phyloP scores from a whole-genome alignment of 2,329 filamentous ascomycete genomes.

The Curvularia eragrostidis region DNA sequence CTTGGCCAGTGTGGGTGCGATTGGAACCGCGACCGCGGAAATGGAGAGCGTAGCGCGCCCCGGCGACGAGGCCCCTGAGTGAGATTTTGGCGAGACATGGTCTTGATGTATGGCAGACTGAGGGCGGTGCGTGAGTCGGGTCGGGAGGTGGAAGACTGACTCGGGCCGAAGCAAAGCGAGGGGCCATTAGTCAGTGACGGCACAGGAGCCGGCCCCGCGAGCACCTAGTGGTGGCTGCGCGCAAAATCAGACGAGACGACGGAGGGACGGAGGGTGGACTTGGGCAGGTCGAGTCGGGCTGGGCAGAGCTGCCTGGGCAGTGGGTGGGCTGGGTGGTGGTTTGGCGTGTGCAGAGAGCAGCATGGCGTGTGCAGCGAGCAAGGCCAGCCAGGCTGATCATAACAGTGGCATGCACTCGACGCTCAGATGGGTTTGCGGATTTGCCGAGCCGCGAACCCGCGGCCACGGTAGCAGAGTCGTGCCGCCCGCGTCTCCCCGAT shows the following conservation, averaged over 20 bases:
- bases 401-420: conserved; percentile 2
- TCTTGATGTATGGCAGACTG: not conserved
- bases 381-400: conserved; percentile 6
- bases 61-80: conserved; percentile 24
- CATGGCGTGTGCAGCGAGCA: not conserved
- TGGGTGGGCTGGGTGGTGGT: not conserved
- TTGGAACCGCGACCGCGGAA: conserved; percentile 29
- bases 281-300: not conserved
- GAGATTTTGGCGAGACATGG: conserved; percentile 16
- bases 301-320: not conserved
- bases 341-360: no score
- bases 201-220: conserved; percentile 15
- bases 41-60: conserved; percentile 23
- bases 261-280: not conserved
- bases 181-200: conserved; percentile 20
- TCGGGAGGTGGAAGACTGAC: conserved; percentile 18
- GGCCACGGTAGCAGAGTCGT: conserved; percentile 24
- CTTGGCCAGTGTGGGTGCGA: conserved; percentile 33
- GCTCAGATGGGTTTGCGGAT: conserved; percentile 22
- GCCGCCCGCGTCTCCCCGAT: conserved; percentile 21
- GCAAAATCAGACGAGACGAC: not conserved
- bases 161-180: conserved; percentile 23
- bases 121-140: conserved; percentile 15
- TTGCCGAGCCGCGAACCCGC: conserved; percentile 29
- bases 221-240: not conserved